Base-by-base conservation (phyloP, 2,329 filamentous ascomycete genomes). In the Colletotrichum paranaense region DNA sequence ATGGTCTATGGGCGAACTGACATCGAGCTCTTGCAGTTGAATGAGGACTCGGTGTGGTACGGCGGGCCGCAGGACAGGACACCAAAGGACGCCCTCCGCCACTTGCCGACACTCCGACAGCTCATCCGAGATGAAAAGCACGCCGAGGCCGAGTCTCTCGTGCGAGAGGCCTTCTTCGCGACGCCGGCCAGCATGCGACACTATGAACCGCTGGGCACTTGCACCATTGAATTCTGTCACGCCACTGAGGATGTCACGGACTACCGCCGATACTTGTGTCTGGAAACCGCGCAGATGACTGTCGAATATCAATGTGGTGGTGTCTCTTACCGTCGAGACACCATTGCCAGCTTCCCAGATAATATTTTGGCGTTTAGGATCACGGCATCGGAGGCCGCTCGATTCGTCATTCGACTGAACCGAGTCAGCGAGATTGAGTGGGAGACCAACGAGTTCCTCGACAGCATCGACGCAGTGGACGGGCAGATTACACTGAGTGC, bases 41-140 rank as follows among this genome's bases (percentile, higher is more conserved):
- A 87, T 67, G 85, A 87, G 75, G 84, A 87, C 72, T 85, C 84
- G 9, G 80, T 85, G 22, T 86, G 83, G 84, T 84, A 81, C 72
- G 84, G 84, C 65, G 82, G 81, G 6, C 79, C 79, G 7, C 82
- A 84, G 72, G 76, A 84, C 65, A 83, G 84, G 26, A 81, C 82
- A 22, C 83, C 83, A 26, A 79, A 78, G 60, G 79, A 80, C 53
- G 80, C 82, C 6, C 65, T 78, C 28, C 71, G 76, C 62, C 80
- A 83, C 67, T 77, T 86, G 16, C 78, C 80, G 26, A 76, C 75
- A 14, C 75, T 85, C n/a, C 80, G 83, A 68, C 75, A 80, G 57
- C 77, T 82, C 16, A 82, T 86, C 64, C 80, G 81, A 9, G 76
- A 80, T 6, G 83, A 83, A 9, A 72, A 74, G 16, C 74, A 76